Base-by-base conservation (phyloP, 345 rosid genomes). In the Hibiscus mutabilis region DNA sequence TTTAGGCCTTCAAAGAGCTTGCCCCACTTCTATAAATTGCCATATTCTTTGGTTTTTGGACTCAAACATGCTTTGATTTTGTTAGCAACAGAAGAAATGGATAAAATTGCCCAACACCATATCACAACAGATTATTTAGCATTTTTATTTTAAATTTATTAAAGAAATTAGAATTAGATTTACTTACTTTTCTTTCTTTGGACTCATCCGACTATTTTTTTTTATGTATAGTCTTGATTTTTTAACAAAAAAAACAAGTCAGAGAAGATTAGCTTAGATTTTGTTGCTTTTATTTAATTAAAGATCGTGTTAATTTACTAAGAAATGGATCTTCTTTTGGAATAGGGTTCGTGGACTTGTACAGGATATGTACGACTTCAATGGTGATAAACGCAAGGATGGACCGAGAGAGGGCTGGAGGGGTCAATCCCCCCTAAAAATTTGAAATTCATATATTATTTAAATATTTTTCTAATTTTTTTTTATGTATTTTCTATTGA, bases 301-400 rank as follows among this genome's bases (percentile, higher is more conserved):
- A 57, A 21, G 35, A 6, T 22, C 9, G 4, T 47, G n/a, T 78
- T 33, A 61, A 31, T 61, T 25, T 42, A 40, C 31, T 79, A 13
- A 57, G 69, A 74, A 64, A 6, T 57, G 22, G 37, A 19, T 64
- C 7, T 24, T 59, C 59, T 72, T 81, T 75, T 76, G 92, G 97
- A n/a, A n/a, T n/a, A n/a, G n/a, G n/a, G n/a, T n/a, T n/a, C n/a
- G n/a, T n/a, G n/a, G n/a, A n/a, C 82, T 95, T 5, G 92, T 95
- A 97, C 86, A 92, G 4, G 99, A 95, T 66, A 86, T 91, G 77
- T 95, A 91, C 74, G 99, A 95, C 79, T 95, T 89, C 76, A 63
- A 74, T 40, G 85, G 85, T 63, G 96, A n/a, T n/a, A n/a, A n/a
- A n/a, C n/a, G n/a, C n/a, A n/a, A n/a, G n/a, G n/a, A n/a, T n/a